Conservation (phyloP, 1,284 basidiomycete species). For the Puccinia horiana region DNA sequence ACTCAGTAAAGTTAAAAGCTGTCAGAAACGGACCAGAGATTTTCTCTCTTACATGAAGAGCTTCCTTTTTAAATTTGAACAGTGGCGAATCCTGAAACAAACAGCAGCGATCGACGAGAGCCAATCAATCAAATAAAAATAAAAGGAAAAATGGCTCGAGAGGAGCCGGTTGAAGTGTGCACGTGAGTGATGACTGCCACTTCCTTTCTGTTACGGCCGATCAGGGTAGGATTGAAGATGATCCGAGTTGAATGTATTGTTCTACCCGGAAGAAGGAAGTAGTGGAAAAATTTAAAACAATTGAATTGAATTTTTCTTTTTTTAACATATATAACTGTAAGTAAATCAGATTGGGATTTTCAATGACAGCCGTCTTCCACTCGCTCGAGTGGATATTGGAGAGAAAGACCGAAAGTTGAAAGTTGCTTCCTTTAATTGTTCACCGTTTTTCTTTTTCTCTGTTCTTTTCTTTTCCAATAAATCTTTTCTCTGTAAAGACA, state of each 20-base stretch:
- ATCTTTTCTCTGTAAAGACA: no score
- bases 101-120: conserved; percentile 5
- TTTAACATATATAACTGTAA: not conserved
- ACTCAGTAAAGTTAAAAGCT: not conserved
- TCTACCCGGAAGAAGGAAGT: not conserved
- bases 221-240: not conserved
- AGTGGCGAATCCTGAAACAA: not conserved
- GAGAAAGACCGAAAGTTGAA: not conserved
- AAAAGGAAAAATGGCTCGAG: not conserved
- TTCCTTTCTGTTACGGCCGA: not conserved
- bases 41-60: not conserved
- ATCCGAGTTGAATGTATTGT: conserved; percentile 4
- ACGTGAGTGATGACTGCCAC: conserved; percentile 3
- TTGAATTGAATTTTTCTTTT: not conserved
- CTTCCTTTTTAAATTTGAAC: not conserved
- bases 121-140: not conserved
- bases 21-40: not conserved
- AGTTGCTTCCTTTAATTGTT: not conserved
- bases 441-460: not conserved
- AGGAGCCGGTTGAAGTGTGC: not conserved
- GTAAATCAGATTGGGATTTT: conserved; percentile 5
- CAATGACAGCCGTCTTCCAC: not conserved
- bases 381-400: not conserved
- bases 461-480: not conserved
- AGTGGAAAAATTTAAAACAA: not conserved